These are phyloP conservation scores for Plasmodium reichenowi DNA, from an alignment of 169 alveolate species.

Conservation along the genomic window DNA sequence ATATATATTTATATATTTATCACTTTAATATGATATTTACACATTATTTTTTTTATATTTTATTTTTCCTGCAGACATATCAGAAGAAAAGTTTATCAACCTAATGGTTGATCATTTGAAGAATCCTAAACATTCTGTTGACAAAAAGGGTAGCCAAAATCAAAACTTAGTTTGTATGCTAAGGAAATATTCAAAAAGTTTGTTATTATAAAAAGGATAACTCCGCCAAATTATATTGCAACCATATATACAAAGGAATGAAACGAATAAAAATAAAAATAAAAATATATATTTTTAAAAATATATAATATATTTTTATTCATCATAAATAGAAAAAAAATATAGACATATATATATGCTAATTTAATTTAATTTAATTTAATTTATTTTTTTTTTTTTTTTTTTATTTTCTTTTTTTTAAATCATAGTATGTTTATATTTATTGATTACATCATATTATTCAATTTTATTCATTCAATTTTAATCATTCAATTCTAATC, in stretches of 20 bases:
- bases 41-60: not conserved
- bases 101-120: conserved; percentile 55
- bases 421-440: not conserved
- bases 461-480: not conserved
- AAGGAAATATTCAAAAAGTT: conserved; percentile 43
- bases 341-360: conserved; percentile 1
- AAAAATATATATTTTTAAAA: not conserved
- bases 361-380: not conserved
- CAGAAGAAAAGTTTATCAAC: conserved; percentile 67
- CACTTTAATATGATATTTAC: not conserved
- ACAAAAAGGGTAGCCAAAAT: conserved; percentile 7
- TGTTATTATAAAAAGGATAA: conserved; percentile 22
- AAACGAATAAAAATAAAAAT: not conserved
- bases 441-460: not conserved
- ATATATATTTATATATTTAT: not conserved
- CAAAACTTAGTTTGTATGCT: conserved; percentile 40
- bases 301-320: not conserved
- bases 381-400: not conserved
- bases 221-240: not conserved
- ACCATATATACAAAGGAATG: not conserved
- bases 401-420: not conserved
- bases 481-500: conserved; percentile 3
- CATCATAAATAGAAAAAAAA: not conserved
- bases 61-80: conserved; percentile 12
- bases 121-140: conserved; percentile 41